These are phyloP conservation scores for Hypoxylon rickii DNA, from an alignment of 495 filamentous ascomycete species.

Conservation along the genomic window DNA sequence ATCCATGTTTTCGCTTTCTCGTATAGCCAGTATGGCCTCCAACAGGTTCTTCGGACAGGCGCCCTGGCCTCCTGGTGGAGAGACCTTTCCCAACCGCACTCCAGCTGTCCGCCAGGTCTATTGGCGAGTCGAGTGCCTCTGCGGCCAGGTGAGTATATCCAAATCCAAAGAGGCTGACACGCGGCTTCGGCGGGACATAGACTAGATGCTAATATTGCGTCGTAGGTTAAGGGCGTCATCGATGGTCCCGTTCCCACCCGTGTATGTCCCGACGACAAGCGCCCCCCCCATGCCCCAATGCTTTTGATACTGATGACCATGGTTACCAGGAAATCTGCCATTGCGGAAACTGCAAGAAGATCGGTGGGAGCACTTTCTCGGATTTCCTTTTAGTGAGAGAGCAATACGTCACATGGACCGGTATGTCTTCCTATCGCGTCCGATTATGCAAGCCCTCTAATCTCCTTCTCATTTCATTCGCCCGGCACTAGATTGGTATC, in stretches of 20 bases:
- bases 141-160: constrained; percentile 12
- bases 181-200: background rate
- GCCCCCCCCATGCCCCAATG: background rate
- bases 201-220: background rate
- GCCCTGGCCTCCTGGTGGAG: background rate
- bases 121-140: constrained; percentile 11
- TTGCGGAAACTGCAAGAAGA: constrained; percentile 17
- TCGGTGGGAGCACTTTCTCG: constrained; percentile 12
- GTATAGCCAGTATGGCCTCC: too few species aligned
- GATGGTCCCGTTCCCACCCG: background rate
- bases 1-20: too few species aligned
- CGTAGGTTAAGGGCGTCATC: constrained; percentile 6
- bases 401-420: too few species aligned
- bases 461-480: background rate
- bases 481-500: background rate
- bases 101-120: background rate
- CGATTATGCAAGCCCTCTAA: too few species aligned
- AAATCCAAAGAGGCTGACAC: background rate
- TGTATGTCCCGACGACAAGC: constrained; percentile 5
- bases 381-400: constrained; percentile 1
- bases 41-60: too few species aligned
- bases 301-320: background rate
- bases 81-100: background rate
- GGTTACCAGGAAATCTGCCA: constrained; percentile 20
- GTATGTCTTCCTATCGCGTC: too few species aligned